Conservation (phyloP, 2,329 filamentous ascomycete genomes). For the Aspergillus candidus region DNA sequence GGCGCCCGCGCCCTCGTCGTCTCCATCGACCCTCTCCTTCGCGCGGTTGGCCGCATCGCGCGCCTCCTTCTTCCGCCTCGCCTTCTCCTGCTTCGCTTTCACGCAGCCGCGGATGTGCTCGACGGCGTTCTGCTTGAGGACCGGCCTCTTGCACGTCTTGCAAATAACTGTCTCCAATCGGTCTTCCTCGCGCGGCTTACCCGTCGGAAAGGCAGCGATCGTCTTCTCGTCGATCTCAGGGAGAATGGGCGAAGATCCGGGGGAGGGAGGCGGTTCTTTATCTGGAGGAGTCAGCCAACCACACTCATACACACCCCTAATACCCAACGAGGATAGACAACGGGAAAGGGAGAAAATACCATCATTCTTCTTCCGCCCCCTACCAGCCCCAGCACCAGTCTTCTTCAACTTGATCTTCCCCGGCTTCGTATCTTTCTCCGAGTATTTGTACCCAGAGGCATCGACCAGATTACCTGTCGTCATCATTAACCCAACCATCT, state of each 20-base stretch:
- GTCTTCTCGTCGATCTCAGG: constrained; percentile 65
- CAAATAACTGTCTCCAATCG: constrained; percentile 73
- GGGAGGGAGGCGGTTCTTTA: constrained; percentile 23
- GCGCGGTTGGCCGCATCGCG: constrained; percentile 64
- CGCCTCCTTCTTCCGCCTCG: constrained; percentile 68
- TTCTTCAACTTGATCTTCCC: constrained; percentile 43
- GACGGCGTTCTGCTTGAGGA: constrained; percentile 67
- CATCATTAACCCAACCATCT: too few relatives aligned
- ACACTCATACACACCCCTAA: too few relatives aligned
- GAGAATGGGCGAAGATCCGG: constrained; percentile 38
- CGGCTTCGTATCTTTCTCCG: constrained; percentile 39
- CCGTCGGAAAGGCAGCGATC: constrained; percentile 72
- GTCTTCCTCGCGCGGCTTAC: constrained; percentile 77
- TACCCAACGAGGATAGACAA: neutral
- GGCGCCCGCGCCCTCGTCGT: constrained; percentile 39
- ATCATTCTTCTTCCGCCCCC: constrained; percentile 29
- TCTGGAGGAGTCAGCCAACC: neutral
- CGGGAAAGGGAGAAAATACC: constrained; percentile 15
- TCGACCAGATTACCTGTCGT: constrained; percentile 36
- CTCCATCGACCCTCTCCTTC: constrained; percentile 43
- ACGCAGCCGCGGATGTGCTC: constrained; percentile 79
- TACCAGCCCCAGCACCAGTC: constrained; percentile 10
- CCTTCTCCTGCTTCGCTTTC: constrained; percentile 76
- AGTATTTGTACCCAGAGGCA: constrained; percentile 43
- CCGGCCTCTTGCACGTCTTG: constrained; percentile 89